Evolutionary conservation across 768 basidiomycete species (phyloP).

Genomic region (Ephemerocybe angulata): DNA sequence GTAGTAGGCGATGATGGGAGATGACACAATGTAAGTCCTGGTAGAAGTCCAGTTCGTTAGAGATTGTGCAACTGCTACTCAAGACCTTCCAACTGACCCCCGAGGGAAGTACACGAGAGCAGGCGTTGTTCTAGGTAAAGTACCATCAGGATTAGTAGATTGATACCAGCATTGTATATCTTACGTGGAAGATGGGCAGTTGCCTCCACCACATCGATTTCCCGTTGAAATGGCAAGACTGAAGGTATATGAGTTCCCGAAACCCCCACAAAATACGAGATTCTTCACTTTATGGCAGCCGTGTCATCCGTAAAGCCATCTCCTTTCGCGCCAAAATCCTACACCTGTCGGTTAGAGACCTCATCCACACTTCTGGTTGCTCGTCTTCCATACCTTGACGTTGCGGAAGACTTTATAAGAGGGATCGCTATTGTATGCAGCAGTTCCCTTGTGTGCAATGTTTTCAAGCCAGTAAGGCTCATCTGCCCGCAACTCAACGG

Average conservation of each 20-base stretch:
- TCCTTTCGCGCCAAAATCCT: constrained; percentile 41
- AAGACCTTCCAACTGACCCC: constrained; percentile 43
- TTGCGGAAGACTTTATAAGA: constrained; percentile 72
- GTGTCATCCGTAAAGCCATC: constrained; percentile 76
- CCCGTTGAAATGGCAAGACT: constrained; percentile 66
- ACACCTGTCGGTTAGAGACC: too few species aligned
- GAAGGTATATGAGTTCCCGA: constrained; percentile 3
- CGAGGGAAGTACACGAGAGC: constrained; percentile 75
- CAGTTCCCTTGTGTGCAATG: constrained; percentile 67
- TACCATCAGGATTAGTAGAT: neutral
- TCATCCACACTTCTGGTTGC: too few species aligned
- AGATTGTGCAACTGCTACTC: neutral
- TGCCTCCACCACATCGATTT: constrained; percentile 57
- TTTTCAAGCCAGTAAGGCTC: constrained; percentile 69
- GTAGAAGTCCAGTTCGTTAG: neutral
- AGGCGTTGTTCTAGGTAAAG: constrained; percentile 49
- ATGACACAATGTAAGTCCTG: constrained; percentile 66
- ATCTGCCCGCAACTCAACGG: neutral
- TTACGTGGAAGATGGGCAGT: constrained; percentile 58
- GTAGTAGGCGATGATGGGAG: constrained; percentile 68
- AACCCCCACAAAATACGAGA: neutral
- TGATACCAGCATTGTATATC: constrained; percentile 15
- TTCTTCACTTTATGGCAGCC: constrained; percentile 61
- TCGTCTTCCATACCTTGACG: too few species aligned
- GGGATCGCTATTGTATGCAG: constrained; percentile 59